A percentile compares a stretch with the other conserved stretches of the same genome.
Evolutionary conservation across 768 basidiomycete species (phyloP).

Genomic region (Coprinellus aureogranulatus): DNA sequence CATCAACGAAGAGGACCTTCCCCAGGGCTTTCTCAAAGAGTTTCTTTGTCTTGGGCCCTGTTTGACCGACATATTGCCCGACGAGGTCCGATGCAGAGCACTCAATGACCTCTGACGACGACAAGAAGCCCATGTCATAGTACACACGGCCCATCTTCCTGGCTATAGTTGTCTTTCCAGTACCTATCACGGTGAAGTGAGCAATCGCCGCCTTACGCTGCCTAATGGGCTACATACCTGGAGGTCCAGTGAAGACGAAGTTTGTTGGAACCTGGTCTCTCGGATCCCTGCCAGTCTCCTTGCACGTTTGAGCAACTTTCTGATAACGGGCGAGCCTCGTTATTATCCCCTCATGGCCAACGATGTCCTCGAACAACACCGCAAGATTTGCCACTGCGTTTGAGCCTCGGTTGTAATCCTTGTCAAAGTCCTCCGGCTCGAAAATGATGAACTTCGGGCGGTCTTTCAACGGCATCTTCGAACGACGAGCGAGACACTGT

Average conservation of each 20-base stretch:
- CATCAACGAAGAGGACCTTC: conserved; percentile 68
- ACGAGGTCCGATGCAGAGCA: conserved; percentile 71
- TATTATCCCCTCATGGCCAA: conserved; percentile 58
- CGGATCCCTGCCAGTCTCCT: conserved; percentile 39
- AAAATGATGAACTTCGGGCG: conserved; percentile 44
- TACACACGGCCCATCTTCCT: conserved; percentile 59
- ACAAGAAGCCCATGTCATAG: conserved; percentile 56
- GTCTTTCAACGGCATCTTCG: conserved; percentile 18
- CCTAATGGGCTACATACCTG: conserved; percentile 40
- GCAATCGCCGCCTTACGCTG: not conserved
- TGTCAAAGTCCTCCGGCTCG: conserved; percentile 63
- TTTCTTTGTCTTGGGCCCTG: conserved; percentile 62
- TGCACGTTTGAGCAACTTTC: conserved; percentile 42
- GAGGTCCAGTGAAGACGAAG: conserved; percentile 74
- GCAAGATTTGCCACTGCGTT: conserved; percentile 49
- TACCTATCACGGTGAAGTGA: conserved; percentile 39
- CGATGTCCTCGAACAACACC: conserved; percentile 60
- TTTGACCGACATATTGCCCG: conserved; percentile 69
- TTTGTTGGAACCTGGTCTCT: conserved; percentile 59
- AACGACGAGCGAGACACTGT: conserved; percentile 41
- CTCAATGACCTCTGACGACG: conserved; percentile 51
- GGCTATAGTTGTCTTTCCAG: conserved; percentile 60
- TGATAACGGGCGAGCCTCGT: conserved; percentile 52
- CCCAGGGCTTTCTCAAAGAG: conserved; percentile 65
- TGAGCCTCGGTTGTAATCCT: conserved; percentile 49